Percentiles rank a stretch among this genome's conserved stretches.
Evolutionary conservation across 179 eudicot species (phyloP).

Genomic region (Vitellaria paradoxa): DNA sequence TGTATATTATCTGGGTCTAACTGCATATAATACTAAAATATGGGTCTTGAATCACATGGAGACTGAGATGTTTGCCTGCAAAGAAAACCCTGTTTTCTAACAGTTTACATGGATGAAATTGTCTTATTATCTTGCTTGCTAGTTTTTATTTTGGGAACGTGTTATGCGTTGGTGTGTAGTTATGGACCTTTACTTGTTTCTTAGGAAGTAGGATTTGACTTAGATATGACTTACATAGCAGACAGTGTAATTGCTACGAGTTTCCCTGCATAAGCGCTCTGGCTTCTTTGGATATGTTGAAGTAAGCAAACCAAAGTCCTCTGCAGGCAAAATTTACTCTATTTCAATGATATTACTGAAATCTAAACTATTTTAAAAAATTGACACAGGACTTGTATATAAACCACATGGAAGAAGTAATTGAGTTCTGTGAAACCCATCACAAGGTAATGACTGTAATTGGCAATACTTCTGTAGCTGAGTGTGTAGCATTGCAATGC

Average conservation of each 20-base stretch:
- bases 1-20: no score
- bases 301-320: slow-evolving; percentile 34
- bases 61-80: neutral
- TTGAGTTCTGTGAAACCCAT: slow-evolving; percentile 79
- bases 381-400: slow-evolving; percentile 78
- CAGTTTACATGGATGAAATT: neutral
- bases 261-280: slow-evolving; percentile 95
- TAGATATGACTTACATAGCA: slow-evolving; percentile 91
- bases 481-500: neutral
- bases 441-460: slow-evolving; percentile 63
- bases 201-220: slow-evolving; percentile 95
- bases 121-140: neutral
- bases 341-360: neutral
- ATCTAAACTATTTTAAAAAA: slow-evolving; percentile 1
- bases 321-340: neutral
- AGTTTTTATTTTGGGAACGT: neutral
- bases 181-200: slow-evolving; percentile 10
- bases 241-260: slow-evolving; percentile 98
- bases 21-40: neutral
- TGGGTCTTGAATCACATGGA: neutral
- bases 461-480: neutral
- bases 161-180: neutral
- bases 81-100: neutral
- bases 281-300: slow-evolving; percentile 93
- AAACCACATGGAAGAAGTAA: slow-evolving; percentile 98